These are phyloP conservation scores for Xylaria sp. DNA, from an alignment of 2,329 filamentous ascomycete genomes.

Conservation along the genomic window DNA sequence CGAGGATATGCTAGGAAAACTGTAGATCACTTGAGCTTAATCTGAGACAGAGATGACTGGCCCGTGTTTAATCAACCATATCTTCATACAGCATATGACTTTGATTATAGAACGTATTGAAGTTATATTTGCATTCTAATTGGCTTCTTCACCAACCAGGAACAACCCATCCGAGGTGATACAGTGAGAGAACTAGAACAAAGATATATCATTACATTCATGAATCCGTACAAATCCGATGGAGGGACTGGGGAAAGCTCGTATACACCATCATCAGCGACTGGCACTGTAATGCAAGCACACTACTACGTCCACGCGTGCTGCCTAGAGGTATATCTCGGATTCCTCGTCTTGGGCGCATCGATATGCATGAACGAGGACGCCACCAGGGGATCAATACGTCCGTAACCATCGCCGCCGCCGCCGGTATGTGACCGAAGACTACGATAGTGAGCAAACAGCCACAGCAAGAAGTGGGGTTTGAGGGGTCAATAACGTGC, in stretches of 20 bases:
- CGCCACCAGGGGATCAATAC: slow-evolving; percentile 16
- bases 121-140: too few species aligned
- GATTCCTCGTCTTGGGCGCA: slow-evolving; percentile 8
- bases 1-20: too few species aligned
- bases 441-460: slow-evolving; percentile 11
- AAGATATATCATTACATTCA: background rate
- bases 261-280: background rate
- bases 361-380: slow-evolving; percentile 14
- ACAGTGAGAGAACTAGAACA: background rate
- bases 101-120: too few species aligned
- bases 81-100: too few species aligned
- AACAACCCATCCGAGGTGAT: background rate
- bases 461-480: background rate
- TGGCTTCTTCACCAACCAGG: too few species aligned
- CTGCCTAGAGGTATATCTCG: slow-evolving; percentile 11
- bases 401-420: slow-evolving; percentile 14
- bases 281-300: background rate
- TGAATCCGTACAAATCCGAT: background rate
- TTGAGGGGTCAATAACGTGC: background rate
- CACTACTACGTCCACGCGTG: slow-evolving; percentile 12
- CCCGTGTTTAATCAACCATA: too few species aligned
- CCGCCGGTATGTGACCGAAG: slow-evolving; percentile 21
- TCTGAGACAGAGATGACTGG: too few species aligned
- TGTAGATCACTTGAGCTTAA: too few species aligned
- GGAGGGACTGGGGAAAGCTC: background rate